phyloP scores from a whole-genome alignment of 2,329 filamentous ascomycete genomes.

The Epichloe elymi region DNA sequence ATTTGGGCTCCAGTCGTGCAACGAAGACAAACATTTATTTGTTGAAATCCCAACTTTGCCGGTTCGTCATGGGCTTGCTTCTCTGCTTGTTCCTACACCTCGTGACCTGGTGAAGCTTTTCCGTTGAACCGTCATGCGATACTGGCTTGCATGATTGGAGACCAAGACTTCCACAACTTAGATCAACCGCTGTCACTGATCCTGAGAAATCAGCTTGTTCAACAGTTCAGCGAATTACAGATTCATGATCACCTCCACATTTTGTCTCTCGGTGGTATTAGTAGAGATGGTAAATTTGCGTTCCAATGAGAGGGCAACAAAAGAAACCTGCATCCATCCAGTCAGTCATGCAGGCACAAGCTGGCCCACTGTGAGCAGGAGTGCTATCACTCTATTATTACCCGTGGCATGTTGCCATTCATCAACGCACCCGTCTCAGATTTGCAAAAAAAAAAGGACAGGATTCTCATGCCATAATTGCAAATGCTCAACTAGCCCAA shows the following conservation, averaged over 20 bases:
- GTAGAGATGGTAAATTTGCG: background rate
- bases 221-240: background rate
- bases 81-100: background rate
- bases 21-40: background rate
- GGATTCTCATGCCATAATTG: background rate
- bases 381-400: background rate
- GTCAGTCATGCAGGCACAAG: conserved; percentile 3
- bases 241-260: background rate
- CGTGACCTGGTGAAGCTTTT: background rate
- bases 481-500: no score
- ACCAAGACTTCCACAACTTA: background rate
- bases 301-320: background rate
- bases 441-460: background rate
- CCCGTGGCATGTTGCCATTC: background rate
- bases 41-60: background rate
- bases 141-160: background rate
- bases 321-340: background rate
- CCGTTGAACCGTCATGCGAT: background rate
- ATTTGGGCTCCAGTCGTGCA: background rate
- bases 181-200: background rate
- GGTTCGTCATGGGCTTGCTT: background rate
- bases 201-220: background rate
- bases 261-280: background rate
- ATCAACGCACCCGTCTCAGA: background rate
- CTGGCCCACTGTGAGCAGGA: background rate